phyloP scores from a whole-genome alignment of 2,329 filamentous ascomycete species.

The Alternaria sp. region DNA sequence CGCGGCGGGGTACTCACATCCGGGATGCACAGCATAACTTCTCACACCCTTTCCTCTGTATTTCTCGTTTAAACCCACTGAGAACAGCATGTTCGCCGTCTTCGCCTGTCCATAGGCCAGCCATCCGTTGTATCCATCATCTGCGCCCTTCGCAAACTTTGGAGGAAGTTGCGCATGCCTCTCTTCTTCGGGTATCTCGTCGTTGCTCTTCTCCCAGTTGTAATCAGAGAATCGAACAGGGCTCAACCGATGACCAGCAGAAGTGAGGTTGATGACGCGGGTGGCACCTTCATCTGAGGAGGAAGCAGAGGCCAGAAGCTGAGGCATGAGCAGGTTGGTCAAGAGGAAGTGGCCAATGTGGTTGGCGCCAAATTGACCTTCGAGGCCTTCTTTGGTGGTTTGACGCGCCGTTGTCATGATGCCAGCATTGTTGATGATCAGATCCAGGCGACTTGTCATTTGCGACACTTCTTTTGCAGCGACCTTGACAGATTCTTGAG shows the following conservation, averaged over 20 bases:
- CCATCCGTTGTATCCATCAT: slow-evolving; percentile 35
- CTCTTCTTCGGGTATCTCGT: slow-evolving; percentile 35
- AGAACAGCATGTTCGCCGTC: slow-evolving; percentile 41
- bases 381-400: slow-evolving; percentile 53
- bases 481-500: slow-evolving; percentile 43
- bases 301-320: slow-evolving; percentile 40
- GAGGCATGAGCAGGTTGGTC: slow-evolving; percentile 52
- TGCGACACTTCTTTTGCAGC: slow-evolving; percentile 42
- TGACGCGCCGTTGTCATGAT: slow-evolving; percentile 40
- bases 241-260: slow-evolving; percentile 36
- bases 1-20: slow-evolving; percentile 28
- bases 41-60: slow-evolving; percentile 29
- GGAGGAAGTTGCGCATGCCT: slow-evolving; percentile 23
- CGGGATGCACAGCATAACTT: slow-evolving; percentile 43
- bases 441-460: slow-evolving; percentile 46
- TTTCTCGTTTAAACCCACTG: slow-evolving; percentile 28
- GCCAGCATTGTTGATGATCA: slow-evolving; percentile 56
- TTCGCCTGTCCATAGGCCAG: slow-evolving; percentile 43
- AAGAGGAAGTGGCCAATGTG: slow-evolving; percentile 58
- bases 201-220: slow-evolving; percentile 43
- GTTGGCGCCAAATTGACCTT: slow-evolving; percentile 57
- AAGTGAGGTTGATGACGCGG: slow-evolving; percentile 40
- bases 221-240: slow-evolving; percentile 54
- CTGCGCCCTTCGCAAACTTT: slow-evolving; percentile 19
- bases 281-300: slow-evolving; percentile 39